phyloP scores from a whole-genome alignment of 805 yeast genomes.

The Hanseniaspora vineae region DNA sequence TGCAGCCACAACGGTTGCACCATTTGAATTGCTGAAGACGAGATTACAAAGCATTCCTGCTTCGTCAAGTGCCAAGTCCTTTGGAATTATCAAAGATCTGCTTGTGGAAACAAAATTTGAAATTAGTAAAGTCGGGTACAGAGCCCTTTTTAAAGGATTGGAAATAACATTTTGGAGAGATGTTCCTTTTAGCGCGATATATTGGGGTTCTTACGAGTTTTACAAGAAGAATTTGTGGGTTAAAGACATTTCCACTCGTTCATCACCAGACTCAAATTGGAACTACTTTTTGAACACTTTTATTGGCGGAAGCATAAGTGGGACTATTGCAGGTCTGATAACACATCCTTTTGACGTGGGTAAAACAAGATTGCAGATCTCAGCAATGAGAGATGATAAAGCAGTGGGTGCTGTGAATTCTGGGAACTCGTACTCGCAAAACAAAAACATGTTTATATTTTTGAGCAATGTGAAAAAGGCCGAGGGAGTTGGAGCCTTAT shows the following conservation, averaged over 20 bases:
- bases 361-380: constrained; percentile 77
- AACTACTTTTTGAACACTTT: constrained; percentile 52
- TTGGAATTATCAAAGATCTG: constrained; percentile 30
- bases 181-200: constrained; percentile 91
- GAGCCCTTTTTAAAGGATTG: constrained; percentile 69
- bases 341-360: constrained; percentile 98
- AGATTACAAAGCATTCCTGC: constrained; percentile 80
- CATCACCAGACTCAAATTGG: constrained; percentile 17
- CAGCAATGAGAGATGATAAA: constrained; percentile 16
- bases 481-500: constrained; percentile 80
- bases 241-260: neutral
- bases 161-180: constrained; percentile 90
- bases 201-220: constrained; percentile 81
- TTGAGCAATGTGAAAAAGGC: constrained; percentile 45
- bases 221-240: constrained; percentile 21
- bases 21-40: constrained; percentile 78
- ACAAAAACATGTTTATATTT: constrained; percentile 49
- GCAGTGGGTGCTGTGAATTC: neutral
- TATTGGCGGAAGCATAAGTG: constrained; percentile 72
- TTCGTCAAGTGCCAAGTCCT: constrained; percentile 16
- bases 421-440: neutral
- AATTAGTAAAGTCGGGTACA: constrained; percentile 42
- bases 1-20: constrained; percentile 78
- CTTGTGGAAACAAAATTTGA: constrained; percentile 41
- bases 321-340: constrained; percentile 68